These are phyloP conservation scores for Clitopilus hobsonii DNA, from an alignment of 768 basidiomycete species.

Conservation along the genomic window DNA sequence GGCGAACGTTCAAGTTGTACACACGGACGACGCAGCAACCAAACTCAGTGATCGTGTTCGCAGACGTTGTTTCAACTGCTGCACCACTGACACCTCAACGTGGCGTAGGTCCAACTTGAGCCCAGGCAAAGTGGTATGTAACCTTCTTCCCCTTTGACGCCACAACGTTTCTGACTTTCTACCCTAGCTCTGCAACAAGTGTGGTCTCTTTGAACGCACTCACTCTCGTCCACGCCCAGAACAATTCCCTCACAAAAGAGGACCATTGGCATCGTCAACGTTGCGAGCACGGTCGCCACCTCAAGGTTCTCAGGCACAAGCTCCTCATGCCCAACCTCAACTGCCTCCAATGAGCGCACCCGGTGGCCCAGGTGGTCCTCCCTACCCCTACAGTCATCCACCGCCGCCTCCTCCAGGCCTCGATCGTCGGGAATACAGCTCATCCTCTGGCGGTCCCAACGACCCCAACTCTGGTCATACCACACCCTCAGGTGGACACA, in stretches of 20 bases:
- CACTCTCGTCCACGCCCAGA: constrained; percentile 76
- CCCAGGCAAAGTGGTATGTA: constrained; percentile 70
- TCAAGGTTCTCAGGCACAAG: constrained; percentile 14
- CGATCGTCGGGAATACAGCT: constrained; percentile 37
- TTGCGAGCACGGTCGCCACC: constrained; percentile 51
- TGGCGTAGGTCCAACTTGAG: constrained; percentile 75
- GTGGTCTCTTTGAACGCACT: constrained; percentile 76
- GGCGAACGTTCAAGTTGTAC: constrained; percentile 27
- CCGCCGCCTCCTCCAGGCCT: constrained; percentile 5
- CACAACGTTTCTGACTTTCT: constrained; percentile 19
- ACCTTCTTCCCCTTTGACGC: background rate
- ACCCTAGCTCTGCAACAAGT: constrained; percentile 58
- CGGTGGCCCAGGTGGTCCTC: background rate
- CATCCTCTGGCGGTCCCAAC: constrained; percentile 27
- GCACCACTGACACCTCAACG: constrained; percentile 79
- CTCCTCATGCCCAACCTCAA: constrained; percentile 22
- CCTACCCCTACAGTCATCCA: constrained; percentile 5
- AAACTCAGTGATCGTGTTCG: constrained; percentile 76
- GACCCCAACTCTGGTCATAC: background rate
- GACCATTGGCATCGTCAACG: constrained; percentile 52
- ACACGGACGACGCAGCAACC: constrained; percentile 78
- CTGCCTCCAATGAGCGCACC: constrained; percentile 3
- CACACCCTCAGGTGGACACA: constrained; percentile 23
- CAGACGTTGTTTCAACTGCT: constrained; percentile 78
- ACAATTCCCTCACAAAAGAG: constrained; percentile 78